A percentile compares a stretch with the other conserved stretches of the same genome.
Evolutionary conservation across 805 yeast genomes (phyloP).

Genomic region (Teunomyces gatunensis): DNA sequence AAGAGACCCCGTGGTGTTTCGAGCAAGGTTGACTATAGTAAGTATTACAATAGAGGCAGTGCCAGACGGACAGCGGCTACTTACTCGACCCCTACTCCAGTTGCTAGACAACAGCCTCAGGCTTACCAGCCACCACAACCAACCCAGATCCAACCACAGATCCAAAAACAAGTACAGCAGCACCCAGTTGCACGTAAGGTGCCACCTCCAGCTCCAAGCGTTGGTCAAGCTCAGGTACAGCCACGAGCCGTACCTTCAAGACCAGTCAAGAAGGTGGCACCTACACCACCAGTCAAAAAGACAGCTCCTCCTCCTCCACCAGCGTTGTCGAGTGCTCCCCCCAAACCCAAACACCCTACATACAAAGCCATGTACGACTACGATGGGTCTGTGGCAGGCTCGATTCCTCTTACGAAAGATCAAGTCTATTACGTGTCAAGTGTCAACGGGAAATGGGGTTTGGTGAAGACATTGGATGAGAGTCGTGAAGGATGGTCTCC

Average conservation of each 20-base stretch:
- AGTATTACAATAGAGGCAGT: constrained; percentile 37
- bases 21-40: constrained; percentile 39
- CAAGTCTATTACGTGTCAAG: constrained; percentile 69
- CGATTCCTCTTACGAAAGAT: constrained; percentile 75
- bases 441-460: constrained; percentile 91
- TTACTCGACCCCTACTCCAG: constrained; percentile 16
- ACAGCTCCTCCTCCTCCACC: constrained; percentile 47
- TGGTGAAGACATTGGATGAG: constrained; percentile 76
- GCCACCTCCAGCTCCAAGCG: constrained; percentile 12
- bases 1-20: constrained; percentile 67
- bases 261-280: constrained; percentile 41
- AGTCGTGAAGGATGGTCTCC: constrained; percentile 96
- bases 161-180: constrained; percentile 7
- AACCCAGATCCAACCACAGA: constrained; percentile 14
- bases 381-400: constrained; percentile 79
- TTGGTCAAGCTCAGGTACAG: constrained; percentile 7
- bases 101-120: constrained; percentile 11
- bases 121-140: constrained; percentile 9
- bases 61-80: constrained; percentile 6
- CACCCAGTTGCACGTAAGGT: constrained; percentile 9
- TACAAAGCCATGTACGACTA: constrained; percentile 86
- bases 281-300: constrained; percentile 60
- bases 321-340: constrained; percentile 42
- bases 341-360: constrained; percentile 67
- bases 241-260: constrained; percentile 22